Evolutionary conservation across 257 asterid species (phyloP), one percentile per base, ranked within the genome.

Genomic region (Datura wrightii): DNA sequence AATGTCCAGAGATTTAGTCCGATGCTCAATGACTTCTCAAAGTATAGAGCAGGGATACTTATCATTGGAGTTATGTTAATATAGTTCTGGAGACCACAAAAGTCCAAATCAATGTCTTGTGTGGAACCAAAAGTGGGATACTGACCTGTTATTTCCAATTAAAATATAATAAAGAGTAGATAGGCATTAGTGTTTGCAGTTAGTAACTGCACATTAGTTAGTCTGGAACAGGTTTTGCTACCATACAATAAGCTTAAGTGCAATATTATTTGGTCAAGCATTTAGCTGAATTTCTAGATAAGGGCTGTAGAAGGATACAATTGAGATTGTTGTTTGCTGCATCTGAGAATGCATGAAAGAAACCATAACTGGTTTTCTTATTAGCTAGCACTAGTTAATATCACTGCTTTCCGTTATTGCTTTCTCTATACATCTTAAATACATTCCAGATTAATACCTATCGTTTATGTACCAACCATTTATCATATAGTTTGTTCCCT

Each of bases 161-260:
- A 4, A 48, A 13, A 24, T 76, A 24, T 13, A 76, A 50, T 76
- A 76, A 42, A 6, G 44, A 50, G 50, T 13, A 24, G 60, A 72
- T 0, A 31, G 46, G 44, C 81, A 31, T 50, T 76, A 48, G 24
- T 14, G 10, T 14, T 14, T 53, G 14, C 31, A 37, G 14, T 13
- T 39, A 3, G 62, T 31, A 50, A 50, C 82, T 31, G 82, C 82
- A 52, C 31, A 52, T 50, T 76, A 76, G 60, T 74, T 74, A 34
- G 72, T 65, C 6, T 48, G 60, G 81, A 6, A 24, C 39, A 48
- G 18, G 79, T 70, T 41, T 16, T 70, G 48, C 60, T 48, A 3
- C 81, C 24, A 46, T 3, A 74, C 42, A 1, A 50, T 74, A 48
- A 48, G 44, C 59, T 74, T 24, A 71, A 71, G 80, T 71, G 31